Evolutionary conservation across 169 alveolate species (phyloP).

Genomic region (Plasmodium ovale): DNA sequence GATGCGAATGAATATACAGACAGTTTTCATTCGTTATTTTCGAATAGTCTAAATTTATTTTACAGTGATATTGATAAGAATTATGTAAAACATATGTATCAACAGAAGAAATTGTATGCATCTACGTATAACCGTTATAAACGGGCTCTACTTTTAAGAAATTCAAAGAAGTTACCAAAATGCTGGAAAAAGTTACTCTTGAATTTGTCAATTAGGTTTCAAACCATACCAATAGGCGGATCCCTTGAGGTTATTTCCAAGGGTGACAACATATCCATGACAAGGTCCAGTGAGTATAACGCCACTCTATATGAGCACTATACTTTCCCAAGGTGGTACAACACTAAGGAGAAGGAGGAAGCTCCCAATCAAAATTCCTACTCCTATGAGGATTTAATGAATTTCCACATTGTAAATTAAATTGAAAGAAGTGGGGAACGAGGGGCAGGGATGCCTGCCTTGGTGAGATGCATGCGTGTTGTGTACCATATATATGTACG

Average conservation of each 20-base stretch:
- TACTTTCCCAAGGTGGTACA: conserved; percentile 66
- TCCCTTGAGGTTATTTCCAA: conserved; percentile 46
- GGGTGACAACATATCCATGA: conserved; percentile 53
- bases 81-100: conserved; percentile 72
- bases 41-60: conserved; percentile 33
- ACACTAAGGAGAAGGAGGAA: conserved; percentile 38
- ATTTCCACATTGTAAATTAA: conserved; percentile 50
- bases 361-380: conserved; percentile 14
- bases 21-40: conserved; percentile 41
- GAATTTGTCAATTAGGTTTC: conserved; percentile 53
- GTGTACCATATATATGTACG: too few species aligned
- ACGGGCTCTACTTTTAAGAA: conserved; percentile 39
- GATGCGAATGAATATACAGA: conserved; percentile 51
- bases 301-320: conserved; percentile 57
- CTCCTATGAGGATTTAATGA: conserved; percentile 50
- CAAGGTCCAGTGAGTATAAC: conserved; percentile 56
- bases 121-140: conserved; percentile 56
- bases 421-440: background rate
- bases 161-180: conserved; percentile 55
- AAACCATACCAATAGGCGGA: conserved; percentile 67
- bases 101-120: conserved; percentile 47
- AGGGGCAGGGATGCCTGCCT: too few species aligned
- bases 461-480: too few species aligned
- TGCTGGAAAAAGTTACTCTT: conserved; percentile 46
- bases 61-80: conserved; percentile 55